Evolutionary conservation across 1,284 basidiomycete species (phyloP), one percentile per base, ranked within the genome.

Genomic region (Cutaneotrichosporon mucoides): DNA sequence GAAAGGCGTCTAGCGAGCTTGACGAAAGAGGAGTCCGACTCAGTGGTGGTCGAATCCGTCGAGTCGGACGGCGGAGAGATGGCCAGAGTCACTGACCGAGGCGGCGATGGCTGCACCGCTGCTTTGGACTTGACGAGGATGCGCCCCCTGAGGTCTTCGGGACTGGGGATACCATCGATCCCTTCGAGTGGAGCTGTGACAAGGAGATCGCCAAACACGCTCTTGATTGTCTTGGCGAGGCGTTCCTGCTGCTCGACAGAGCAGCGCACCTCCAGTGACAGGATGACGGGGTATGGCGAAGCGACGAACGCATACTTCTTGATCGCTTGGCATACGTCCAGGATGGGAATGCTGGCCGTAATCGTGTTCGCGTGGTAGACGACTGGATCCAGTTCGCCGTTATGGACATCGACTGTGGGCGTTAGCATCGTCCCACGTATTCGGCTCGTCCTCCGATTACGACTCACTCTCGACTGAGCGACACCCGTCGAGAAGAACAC

Each of bases 221-320:
- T 84, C 12, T 76, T 81, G 83, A 99, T 86, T 63, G 95, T 90
- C 2, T 80, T 73, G 0, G 87, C 92, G 35, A 98, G 82, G 72
- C 83, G 82, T 51, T 89, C 89, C 75, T 99, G 95, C 76, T 96
- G 92, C 16, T 83, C 76, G 4, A 92, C 68, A 0, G 85, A 82
- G 74, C 92, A 96, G 70, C 97, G 94, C 1, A 97, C 85, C 79
- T 99, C 95, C 15, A 93, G 88, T 9, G 92, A 96, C 63, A 99
- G 88, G 72, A 99, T 89, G 68, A 99, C 82, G 0, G 95, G 95
- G 73, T 94, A 98, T 0, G 92, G 90, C 2, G 92, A 96, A 0
- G 90, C 84, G 41, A 91, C 86, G 72, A 99, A 99, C 0, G 91
- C 94, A 71, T 98, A 98, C 73, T 91, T 90, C 34, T 84, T 83